These are phyloP conservation scores for Xanthoceras sorbifolium DNA, from an alignment of 345 rosid species.

Conservation along the genomic window DNA sequence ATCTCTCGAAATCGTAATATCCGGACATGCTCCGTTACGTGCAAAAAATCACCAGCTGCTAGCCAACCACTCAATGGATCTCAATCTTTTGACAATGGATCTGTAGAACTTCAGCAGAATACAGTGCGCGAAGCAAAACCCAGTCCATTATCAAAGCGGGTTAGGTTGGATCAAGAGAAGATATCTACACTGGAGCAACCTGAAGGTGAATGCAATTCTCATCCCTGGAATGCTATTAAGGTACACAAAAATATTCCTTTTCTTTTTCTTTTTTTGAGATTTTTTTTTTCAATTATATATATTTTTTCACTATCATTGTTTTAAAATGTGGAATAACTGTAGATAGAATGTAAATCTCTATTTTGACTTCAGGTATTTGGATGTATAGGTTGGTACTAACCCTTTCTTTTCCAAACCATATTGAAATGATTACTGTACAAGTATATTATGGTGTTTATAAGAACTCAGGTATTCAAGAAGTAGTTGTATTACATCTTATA, in stretches of 20 bases:
- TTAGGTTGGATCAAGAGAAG: slow-evolving; percentile 54
- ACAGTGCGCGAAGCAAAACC: slow-evolving; percentile 48
- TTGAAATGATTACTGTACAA: not conserved
- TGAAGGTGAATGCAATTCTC: slow-evolving; percentile 56
- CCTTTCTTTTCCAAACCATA: not conserved
- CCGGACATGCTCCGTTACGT: slow-evolving; percentile 39
- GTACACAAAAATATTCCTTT: slow-evolving; percentile 30
- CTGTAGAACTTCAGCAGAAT: slow-evolving; percentile 40
- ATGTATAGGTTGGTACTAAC: not conserved
- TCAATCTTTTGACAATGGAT: slow-evolving; percentile 37
- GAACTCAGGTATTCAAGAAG: not conserved
- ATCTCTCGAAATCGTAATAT: slow-evolving; percentile 54
- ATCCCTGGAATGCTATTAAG: slow-evolving; percentile 40
- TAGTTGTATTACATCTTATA: not conserved
- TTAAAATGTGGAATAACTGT: not conserved
- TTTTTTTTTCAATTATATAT: slow-evolving; percentile 6
- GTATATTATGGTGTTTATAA: not conserved
- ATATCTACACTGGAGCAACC: slow-evolving; percentile 40
- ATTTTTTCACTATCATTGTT: not conserved
- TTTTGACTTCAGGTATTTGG: not conserved
- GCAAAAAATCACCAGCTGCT: slow-evolving; percentile 48
- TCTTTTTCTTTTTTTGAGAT: not conserved
- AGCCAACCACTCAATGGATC: slow-evolving; percentile 36
- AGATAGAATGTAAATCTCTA: not conserved
- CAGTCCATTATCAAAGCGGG: slow-evolving; percentile 59